Conservation (phyloP, 768 basidiomycete species). For the Grammothele lineata region DNA sequence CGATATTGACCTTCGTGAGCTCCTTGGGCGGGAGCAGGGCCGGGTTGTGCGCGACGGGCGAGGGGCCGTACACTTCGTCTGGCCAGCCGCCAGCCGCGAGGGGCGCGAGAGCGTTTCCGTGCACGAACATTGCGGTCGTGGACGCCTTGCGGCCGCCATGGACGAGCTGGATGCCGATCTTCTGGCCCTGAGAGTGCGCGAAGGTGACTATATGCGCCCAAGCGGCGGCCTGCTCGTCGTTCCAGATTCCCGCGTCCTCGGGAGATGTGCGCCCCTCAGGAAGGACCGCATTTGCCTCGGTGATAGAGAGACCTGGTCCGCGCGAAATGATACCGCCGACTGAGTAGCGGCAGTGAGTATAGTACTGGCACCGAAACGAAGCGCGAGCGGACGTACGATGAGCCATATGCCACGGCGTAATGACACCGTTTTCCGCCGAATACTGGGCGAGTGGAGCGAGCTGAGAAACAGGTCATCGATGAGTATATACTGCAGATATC, state of each 20-base stretch:
- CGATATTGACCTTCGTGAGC: conserved; percentile 32
- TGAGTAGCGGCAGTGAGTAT: not conserved
- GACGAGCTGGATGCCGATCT: conserved; percentile 70
- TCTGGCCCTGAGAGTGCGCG: conserved; percentile 61
- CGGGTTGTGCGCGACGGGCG: conserved; percentile 31
- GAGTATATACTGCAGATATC: not conserved
- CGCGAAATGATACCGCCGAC: conserved; percentile 50
- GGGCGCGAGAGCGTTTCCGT: conserved; percentile 38
- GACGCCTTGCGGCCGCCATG: conserved; percentile 74
- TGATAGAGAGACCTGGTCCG: conserved; percentile 49
- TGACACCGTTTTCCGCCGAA: conserved; percentile 47
- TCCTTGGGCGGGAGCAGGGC: conserved; percentile 33
- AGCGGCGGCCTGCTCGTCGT: conserved; percentile 45
- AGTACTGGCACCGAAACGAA: not conserved
- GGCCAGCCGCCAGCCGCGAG: conserved; percentile 36
- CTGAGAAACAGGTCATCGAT: conserved; percentile 15
- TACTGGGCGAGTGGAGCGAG: conserved; percentile 59
- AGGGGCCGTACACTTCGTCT: conserved; percentile 26
- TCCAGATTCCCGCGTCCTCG: conserved; percentile 56
- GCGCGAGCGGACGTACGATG: conserved; percentile 30
- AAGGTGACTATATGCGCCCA: conserved; percentile 56
- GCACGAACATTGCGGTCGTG: conserved; percentile 55
- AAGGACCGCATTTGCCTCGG: conserved; percentile 61
- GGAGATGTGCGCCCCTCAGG: conserved; percentile 61
- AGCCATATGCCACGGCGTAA: conserved; percentile 54